phyloP scores from a whole-genome alignment of 208 protist genomes.

The Wallacemonas sp. region DNA sequence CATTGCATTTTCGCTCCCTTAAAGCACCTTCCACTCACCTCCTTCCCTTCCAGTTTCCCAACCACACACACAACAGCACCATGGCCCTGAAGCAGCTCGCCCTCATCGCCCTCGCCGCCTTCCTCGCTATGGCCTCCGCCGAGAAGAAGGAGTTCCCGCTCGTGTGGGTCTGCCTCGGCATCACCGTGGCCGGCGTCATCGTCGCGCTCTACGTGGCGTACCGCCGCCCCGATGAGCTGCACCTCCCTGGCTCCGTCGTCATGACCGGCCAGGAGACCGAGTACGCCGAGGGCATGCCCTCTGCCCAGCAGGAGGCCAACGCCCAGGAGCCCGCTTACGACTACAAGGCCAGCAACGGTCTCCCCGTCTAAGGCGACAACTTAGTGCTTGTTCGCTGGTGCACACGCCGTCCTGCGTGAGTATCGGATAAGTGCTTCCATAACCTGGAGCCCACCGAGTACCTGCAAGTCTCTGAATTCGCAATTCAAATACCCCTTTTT shows the following conservation, averaged over 20 bases:
- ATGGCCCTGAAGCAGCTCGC: slow-evolving; percentile 23
- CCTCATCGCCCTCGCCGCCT: slow-evolving; percentile 26
- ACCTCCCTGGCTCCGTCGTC: slow-evolving; percentile 37
- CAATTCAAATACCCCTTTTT: too few species aligned
- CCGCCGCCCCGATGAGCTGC: slow-evolving; percentile 54
- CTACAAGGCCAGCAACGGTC: slow-evolving; percentile 14
- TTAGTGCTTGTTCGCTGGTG: not conserved
- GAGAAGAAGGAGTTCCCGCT: slow-evolving; percentile 56
- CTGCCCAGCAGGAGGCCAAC: not conserved
- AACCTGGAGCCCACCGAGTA: too few species aligned
- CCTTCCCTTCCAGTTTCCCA: not conserved
- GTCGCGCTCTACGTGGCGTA: slow-evolving; percentile 48
- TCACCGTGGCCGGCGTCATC: slow-evolving; percentile 50
- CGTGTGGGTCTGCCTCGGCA: slow-evolving; percentile 64
- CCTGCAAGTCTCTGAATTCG: too few species aligned
- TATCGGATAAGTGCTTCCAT: too few species aligned
- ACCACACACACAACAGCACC: not conserved
- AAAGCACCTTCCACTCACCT: not conserved
- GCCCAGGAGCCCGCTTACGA: slow-evolving; percentile 2
- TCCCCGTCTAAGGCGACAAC: slow-evolving; percentile 9
- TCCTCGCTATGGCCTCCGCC: slow-evolving; percentile 25
- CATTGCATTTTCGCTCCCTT: too few species aligned
- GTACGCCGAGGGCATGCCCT: slow-evolving; percentile 16
- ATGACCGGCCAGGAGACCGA: slow-evolving; percentile 36
- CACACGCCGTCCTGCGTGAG: not conserved